Evolutionary conservation across 768 basidiomycete genomes (phyloP), one percentile per base, ranked within the genome.

Genomic region (Coprinopsis marcescibilis): DNA sequence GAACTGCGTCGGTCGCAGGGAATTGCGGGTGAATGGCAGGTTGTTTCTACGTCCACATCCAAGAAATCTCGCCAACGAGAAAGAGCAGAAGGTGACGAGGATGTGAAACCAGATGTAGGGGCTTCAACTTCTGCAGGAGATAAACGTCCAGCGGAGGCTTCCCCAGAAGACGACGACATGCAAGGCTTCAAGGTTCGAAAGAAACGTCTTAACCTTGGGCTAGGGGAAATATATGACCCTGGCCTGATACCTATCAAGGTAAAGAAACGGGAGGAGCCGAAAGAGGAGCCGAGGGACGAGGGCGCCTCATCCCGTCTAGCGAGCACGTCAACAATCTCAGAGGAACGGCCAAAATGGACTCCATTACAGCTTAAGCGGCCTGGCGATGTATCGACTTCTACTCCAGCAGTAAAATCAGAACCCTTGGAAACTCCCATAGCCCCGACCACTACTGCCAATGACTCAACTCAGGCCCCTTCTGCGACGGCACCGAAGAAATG

Each of bases 181-280:
- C 76, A 82, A 3, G 63, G 68, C 23, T 89, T 80, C 69, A 87
- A 84, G 62, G 57, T 89, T 50, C 72, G 80, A 51, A 82, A 78
- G 69, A 83, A 80, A 66, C 80, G 72, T 0, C 60, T 77, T 35
- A 65, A 62, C 1, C 63, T 70, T 0, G 87, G 84, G 5, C 68
- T 89, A 10, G 89, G 85, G 11, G 84, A 89, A 55, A 77, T 88
- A 23, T 94, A 88, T 53, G 91, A 95, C 60, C 87, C 86, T 3
- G 83, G 80, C 1, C 56, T 79, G 17, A 79, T 89, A 39, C 66
- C 77, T 24, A 75, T 88, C 55, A 81, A 81, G 59, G 52, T 78
- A 25, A 85, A 81, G 65, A 80, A 77, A 66, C 75, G 74, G 59
- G 75, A 77, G 55, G 67, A 69, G 43, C 52, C 54, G 1, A 52